Evolutionary conservation across 176 grass and related monocot genomes (phyloP).

Genomic region (Juncus inflexus): DNA sequence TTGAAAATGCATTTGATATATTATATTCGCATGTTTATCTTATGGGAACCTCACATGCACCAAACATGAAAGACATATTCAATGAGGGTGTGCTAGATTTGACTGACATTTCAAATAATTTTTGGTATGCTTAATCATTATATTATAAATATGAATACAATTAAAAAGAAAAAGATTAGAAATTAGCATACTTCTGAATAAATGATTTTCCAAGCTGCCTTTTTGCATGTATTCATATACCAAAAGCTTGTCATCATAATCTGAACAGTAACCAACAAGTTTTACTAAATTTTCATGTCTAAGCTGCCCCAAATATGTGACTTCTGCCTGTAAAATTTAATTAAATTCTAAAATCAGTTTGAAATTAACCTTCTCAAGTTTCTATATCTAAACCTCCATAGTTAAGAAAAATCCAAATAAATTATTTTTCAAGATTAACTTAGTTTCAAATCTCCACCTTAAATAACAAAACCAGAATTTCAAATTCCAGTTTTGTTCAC

Average conservation of each 20-base stretch:
- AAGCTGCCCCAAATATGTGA: conserved; percentile 74
- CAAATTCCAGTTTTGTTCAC: too few relatives aligned
- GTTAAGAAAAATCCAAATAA: too few relatives aligned
- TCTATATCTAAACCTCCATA: too few relatives aligned
- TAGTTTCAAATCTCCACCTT: too few relatives aligned
- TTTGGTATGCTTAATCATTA: conserved; percentile 1
- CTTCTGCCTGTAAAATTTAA: conserved; percentile 47
- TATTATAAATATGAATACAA: neutral
- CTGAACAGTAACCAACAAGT: conserved; percentile 81
- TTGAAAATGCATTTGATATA: too few relatives aligned
- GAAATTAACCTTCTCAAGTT: too few relatives aligned
- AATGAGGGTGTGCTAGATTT: neutral
- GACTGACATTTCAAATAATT: neutral
- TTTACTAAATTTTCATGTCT: conserved; percentile 74
- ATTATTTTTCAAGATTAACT: too few relatives aligned
- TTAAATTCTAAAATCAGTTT: neutral
- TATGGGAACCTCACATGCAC: too few relatives aligned
- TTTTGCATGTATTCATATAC: conserved; percentile 86
- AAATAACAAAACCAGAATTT: too few relatives aligned
- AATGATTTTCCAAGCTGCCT: conserved; percentile 92
- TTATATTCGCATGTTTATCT: too few relatives aligned
- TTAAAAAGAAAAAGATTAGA: neutral
- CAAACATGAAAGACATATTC: too few relatives aligned
- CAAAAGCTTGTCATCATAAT: conserved; percentile 60
- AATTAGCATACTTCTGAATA: conserved; percentile 59